These are phyloP conservation scores for Candida glucosophila DNA, from an alignment of 1,139 yeast genomes.

Conservation along the genomic window DNA sequence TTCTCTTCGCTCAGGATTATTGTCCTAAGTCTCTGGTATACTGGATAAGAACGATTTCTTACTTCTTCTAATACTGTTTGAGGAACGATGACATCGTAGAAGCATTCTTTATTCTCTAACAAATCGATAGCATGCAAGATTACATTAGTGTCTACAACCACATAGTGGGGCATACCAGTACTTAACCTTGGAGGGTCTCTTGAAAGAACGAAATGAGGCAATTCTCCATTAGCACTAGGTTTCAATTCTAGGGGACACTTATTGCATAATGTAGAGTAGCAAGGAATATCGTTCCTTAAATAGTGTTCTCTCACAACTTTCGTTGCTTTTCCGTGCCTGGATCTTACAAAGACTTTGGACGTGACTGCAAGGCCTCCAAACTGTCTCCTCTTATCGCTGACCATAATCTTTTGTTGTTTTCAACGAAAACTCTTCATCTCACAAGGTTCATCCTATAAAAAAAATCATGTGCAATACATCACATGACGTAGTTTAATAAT, in stretches of 20 bases:
- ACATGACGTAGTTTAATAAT: background rate
- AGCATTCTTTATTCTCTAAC: conserved; percentile 67
- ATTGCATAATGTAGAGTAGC: conserved; percentile 66
- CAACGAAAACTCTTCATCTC: background rate
- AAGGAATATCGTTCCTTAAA: conserved; percentile 84
- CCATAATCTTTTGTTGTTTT: conserved; percentile 7
- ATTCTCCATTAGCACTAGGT: conserved; percentile 48
- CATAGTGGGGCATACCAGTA: conserved; percentile 48
- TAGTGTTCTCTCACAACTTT: conserved; percentile 93
- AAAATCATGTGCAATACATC: background rate
- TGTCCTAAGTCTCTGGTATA: conserved; percentile 75
- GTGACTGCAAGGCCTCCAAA: conserved; percentile 62
- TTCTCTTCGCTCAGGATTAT: conserved; percentile 73
- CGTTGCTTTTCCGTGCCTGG: conserved; percentile 83
- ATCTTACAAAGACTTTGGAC: conserved; percentile 86
- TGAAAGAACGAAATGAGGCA: conserved; percentile 43
- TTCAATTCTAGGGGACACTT: conserved; percentile 49
- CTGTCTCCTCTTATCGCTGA: conserved; percentile 33
- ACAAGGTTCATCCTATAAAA: background rate
- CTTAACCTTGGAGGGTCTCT: conserved; percentile 37
- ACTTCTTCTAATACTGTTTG: conserved; percentile 95
- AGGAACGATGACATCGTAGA: conserved; percentile 85
- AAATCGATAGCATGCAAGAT: conserved; percentile 85
- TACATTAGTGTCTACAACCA: conserved; percentile 82
- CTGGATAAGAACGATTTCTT: conserved; percentile 77